A percentile compares a stretch with the other conserved stretches of the same genome.
phyloP scores from a whole-genome alignment of 305 asterid species.

The Fraxinus sp. region DNA sequence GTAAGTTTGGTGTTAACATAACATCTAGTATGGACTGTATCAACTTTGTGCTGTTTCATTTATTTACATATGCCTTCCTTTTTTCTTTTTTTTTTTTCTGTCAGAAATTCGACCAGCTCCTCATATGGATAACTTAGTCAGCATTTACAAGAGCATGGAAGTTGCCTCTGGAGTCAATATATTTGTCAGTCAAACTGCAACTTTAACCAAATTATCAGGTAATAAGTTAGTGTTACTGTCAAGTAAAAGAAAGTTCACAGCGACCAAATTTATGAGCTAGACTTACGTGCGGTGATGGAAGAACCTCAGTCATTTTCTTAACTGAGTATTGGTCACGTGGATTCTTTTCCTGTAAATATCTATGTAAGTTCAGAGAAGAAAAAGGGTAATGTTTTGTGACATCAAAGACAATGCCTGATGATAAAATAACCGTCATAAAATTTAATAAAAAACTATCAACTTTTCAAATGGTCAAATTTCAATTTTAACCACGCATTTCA shows the following conservation, averaged over 20 bases:
- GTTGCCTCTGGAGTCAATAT: slow-evolving; percentile 65
- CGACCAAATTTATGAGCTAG: neutral
- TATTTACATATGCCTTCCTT: neutral
- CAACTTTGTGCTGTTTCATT: neutral
- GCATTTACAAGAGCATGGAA: slow-evolving; percentile 92
- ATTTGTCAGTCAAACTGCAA: slow-evolving; percentile 56
- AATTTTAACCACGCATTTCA: neutral
- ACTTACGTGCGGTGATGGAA: neutral
- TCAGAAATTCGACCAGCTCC: slow-evolving; percentile 91
- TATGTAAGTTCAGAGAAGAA: neutral
- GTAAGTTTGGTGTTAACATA: neutral
- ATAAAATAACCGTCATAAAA: neutral
- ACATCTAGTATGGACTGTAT: neutral
- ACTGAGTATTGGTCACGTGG: neutral
- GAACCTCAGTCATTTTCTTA: neutral
- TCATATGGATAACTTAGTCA: slow-evolving; percentile 91
- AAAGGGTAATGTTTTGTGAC: neutral
- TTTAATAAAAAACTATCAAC: neutral
- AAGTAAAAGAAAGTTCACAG: neutral
- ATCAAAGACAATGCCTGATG: neutral
- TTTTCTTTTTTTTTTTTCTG: neutral
- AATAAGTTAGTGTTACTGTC: slow-evolving; percentile 15
- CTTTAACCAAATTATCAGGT: slow-evolving; percentile 53
- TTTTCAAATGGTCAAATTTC: neutral
- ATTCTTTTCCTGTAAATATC: neutral